phyloP scores from a whole-genome alignment of 345 rosid species.

The Litchi chinensis region DNA sequence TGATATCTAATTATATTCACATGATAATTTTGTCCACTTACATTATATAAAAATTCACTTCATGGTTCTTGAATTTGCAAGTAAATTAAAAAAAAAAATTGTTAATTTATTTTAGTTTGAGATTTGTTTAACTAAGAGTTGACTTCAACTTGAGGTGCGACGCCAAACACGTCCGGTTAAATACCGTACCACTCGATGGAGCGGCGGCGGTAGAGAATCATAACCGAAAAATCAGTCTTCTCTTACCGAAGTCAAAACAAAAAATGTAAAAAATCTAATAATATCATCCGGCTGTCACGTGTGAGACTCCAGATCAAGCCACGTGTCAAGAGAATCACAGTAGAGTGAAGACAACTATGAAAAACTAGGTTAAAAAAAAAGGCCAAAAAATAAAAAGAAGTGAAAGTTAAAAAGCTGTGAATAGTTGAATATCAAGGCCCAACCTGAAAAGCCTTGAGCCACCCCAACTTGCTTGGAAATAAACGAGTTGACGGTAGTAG shows the following conservation, averaged over 20 bases:
- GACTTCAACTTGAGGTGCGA: not conserved
- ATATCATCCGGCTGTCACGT: not conserved
- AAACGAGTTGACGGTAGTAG: constrained; percentile 30
- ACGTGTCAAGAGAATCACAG: not conserved
- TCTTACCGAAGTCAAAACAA: too few relatives aligned
- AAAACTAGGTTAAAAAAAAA: not conserved
- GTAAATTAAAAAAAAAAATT: too few relatives aligned
- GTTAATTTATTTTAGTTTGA: too few relatives aligned
- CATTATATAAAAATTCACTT: too few relatives aligned
- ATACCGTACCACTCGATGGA: not conserved
- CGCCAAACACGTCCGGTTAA: not conserved
- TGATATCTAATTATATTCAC: too few relatives aligned
- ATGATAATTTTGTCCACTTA: too few relatives aligned
- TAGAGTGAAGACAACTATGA: not conserved
- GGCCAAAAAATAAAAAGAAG: not conserved
- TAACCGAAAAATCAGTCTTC: not conserved
- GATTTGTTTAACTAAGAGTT: not conserved
- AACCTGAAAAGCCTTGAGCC: not conserved
- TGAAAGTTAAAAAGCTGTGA: not conserved
- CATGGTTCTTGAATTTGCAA: too few relatives aligned
- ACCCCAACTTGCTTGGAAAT: constrained; percentile 46
- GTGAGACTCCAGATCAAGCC: not conserved
- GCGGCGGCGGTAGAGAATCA: not conserved
- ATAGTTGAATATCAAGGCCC: constrained; percentile 5
- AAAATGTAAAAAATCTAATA: not conserved